Percentiles rank a stretch among this genome's conserved stretches.
Evolutionary conservation across 2,329 filamentous ascomycete genomes (phyloP).

Genomic region (Kalaharituber pfeilii): DNA sequence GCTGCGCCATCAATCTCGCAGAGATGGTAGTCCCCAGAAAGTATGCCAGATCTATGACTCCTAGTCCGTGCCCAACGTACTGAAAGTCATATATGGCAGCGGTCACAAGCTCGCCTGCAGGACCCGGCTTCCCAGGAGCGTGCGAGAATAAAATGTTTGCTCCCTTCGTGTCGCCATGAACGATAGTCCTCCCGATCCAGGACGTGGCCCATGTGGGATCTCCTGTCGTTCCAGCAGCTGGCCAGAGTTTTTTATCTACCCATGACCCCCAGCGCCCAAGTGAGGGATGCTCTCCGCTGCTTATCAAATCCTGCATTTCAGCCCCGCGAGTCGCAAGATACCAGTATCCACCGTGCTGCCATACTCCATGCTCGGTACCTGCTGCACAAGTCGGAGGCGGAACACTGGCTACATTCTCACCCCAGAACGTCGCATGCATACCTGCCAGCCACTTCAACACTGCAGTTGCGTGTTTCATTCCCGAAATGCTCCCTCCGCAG

Average conservation of each 20-base stretch:
- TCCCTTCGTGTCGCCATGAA: conserved; percentile 53
- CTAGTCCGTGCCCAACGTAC: conserved; percentile 46
- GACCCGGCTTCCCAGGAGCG: conserved; percentile 27
- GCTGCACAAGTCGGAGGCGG: conserved; percentile 38
- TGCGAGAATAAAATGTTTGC: conserved; percentile 44
- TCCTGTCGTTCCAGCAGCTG: conserved; percentile 33
- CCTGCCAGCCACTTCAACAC: conserved; percentile 44
- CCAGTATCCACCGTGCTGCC: conserved; percentile 52
- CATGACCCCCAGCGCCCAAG: conserved; percentile 33
- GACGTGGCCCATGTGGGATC: neutral
- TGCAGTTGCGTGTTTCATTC: conserved; percentile 32
- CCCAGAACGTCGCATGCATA: conserved; percentile 43
- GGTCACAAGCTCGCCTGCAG: conserved; percentile 27
- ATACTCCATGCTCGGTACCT: conserved; percentile 28
- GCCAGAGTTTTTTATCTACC: conserved; percentile 36
- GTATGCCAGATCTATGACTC: conserved; percentile 40
- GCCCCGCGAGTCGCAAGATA: conserved; percentile 45
- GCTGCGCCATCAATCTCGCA: conserved; percentile 32
- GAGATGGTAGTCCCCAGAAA: conserved; percentile 33
- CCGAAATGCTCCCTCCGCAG: neutral
- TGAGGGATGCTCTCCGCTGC: conserved; percentile 39
- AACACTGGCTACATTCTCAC: conserved; percentile 26
- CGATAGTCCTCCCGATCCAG: conserved; percentile 33
- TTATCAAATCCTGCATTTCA: conserved; percentile 37
- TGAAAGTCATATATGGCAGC: conserved; percentile 51